Conservation (phyloP, 1,284 basidiomycete species). For the Coniophora puteana region DNA sequence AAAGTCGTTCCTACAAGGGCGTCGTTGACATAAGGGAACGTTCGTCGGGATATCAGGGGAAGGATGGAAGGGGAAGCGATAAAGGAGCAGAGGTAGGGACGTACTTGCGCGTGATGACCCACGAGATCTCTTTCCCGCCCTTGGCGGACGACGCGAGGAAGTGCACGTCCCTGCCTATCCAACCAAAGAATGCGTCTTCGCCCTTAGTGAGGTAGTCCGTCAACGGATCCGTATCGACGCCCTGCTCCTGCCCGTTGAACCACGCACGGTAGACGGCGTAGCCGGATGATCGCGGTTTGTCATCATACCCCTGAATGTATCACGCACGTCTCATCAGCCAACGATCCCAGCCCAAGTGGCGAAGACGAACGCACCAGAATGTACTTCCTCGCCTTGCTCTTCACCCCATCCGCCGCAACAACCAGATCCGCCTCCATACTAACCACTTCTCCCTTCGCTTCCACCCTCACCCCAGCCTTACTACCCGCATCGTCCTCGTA, state of each 20-base stretch:
- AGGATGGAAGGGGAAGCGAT: too few relatives aligned
- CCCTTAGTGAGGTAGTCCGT: conserved; percentile 19
- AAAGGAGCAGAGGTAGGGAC: too few relatives aligned
- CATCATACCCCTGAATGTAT: conserved; percentile 22
- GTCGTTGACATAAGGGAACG: conserved; percentile 18
- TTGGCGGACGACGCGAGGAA: conserved; percentile 18
- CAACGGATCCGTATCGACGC: conserved; percentile 21
- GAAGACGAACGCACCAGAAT: conserved; percentile 20
- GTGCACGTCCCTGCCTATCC: conserved; percentile 24
- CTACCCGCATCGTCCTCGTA: conserved; percentile 16
- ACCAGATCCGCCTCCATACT: conserved; percentile 23
- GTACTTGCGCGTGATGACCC: conserved; percentile 22
- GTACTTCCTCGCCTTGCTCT: conserved; percentile 21
- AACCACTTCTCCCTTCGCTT: conserved; percentile 12
- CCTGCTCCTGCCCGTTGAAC: conserved; percentile 22
- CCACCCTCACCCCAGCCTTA: conserved; percentile 18
- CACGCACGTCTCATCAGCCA: neutral
- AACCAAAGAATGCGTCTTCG: conserved; percentile 21
- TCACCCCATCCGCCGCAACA: conserved; percentile 27
- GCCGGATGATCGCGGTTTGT: conserved; percentile 26
- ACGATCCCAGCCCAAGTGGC: neutral
- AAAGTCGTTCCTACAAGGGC: conserved; percentile 10
- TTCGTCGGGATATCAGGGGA: conserved; percentile 8
- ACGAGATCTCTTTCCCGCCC: conserved; percentile 18
- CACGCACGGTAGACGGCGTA: conserved; percentile 27